phyloP scores from a whole-genome alignment of 148 eudicot genomes.

The Amaranthus hypochondriacus region DNA sequence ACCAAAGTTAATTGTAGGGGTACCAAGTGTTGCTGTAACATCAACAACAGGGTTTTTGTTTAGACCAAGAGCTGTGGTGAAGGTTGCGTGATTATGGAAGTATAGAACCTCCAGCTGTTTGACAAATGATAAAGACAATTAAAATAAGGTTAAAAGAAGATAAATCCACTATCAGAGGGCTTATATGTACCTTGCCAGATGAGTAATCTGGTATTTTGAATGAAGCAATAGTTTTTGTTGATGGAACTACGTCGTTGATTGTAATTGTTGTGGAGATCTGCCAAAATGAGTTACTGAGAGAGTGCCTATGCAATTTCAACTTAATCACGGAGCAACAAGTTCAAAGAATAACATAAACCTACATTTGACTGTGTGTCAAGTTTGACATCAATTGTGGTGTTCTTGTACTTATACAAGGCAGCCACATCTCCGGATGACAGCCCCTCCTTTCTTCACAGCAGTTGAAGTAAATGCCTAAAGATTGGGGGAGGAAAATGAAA shows the following conservation, averaged over 20 bases:
- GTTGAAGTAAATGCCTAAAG: constrained; percentile 73
- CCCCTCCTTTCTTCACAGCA: constrained; percentile 95
- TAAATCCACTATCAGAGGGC: not conserved
- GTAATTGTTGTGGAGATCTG: constrained; percentile 81
- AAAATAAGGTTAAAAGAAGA: not conserved
- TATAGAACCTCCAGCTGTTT: constrained; percentile 78
- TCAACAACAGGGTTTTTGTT: constrained; percentile 69
- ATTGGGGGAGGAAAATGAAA: not conserved
- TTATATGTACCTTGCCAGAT: constrained; percentile 66
- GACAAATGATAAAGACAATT: constrained; percentile 6
- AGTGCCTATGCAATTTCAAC: not conserved
- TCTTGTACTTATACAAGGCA: constrained; percentile 66
- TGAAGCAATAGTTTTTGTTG: constrained; percentile 77
- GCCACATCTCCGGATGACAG: constrained; percentile 83
- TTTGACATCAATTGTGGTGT: constrained; percentile 63
- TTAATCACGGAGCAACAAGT: not conserved
- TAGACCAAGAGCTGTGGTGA: constrained; percentile 63
- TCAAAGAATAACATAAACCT: constrained; percentile 20
- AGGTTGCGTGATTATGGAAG: constrained; percentile 83
- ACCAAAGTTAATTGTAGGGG: constrained; percentile 83
- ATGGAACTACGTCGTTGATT: constrained; percentile 54
- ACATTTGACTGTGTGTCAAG: constrained; percentile 87
- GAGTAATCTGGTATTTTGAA: constrained; percentile 66
- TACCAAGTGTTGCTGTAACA: constrained; percentile 80
- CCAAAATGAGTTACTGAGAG: constrained; percentile 12